These are phyloP conservation scores for Abelmoschus esculentus DNA, from an alignment of 345 rosid species.

Conservation along the genomic window DNA sequence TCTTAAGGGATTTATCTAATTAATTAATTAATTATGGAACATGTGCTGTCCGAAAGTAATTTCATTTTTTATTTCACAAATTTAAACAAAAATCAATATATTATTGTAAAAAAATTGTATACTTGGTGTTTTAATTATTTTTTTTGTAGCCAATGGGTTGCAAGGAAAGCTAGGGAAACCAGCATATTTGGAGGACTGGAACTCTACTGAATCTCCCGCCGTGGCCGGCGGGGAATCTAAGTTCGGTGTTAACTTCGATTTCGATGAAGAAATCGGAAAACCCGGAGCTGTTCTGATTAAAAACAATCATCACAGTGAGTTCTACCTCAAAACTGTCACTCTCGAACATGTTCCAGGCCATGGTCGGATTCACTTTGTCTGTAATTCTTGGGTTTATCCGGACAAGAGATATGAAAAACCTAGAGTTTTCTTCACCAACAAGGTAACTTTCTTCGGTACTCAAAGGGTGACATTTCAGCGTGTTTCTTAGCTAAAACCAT, in stretches of 20 bases:
- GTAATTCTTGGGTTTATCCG: background rate
- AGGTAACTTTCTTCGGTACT: conserved; percentile 23
- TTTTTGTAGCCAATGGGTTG: background rate
- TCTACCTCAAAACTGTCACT: conserved; percentile 18
- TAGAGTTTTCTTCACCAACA: conserved; percentile 45
- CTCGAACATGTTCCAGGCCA: background rate
- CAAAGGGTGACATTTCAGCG: background rate
- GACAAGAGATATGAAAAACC: background rate
- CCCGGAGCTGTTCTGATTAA: conserved; percentile 62
- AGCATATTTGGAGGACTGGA: conserved; percentile 48
- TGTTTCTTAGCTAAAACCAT: background rate
- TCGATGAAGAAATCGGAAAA: conserved; percentile 46
- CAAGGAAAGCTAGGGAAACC: conserved; percentile 28
- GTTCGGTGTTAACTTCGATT: conserved; percentile 43
- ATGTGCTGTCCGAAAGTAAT: too few species aligned
- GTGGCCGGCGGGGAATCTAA: conserved; percentile 39
- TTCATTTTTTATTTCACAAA: too few species aligned
- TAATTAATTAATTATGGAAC: too few species aligned
- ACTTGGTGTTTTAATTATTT: background rate
- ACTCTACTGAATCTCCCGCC: conserved; percentile 16
- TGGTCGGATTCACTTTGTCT: background rate
- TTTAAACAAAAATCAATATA: too few species aligned
- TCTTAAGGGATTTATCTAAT: too few species aligned
- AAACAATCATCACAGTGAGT: conserved; percentile 54
- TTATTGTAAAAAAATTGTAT: too few species aligned